Conservation (phyloP, 352 stramenopile genomes). For the Phytopythium litorale region DNA sequence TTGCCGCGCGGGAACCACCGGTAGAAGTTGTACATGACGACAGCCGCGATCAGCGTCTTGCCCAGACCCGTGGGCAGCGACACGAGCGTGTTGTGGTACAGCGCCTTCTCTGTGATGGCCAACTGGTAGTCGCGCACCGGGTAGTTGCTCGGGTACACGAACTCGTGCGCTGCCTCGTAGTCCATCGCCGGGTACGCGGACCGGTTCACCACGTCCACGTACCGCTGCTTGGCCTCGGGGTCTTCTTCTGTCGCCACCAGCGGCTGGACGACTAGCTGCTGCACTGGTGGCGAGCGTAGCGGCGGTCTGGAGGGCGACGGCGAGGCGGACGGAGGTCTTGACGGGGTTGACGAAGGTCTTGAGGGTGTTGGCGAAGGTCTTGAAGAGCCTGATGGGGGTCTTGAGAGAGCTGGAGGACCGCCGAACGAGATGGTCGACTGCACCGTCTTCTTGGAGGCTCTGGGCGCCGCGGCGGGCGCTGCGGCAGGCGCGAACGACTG, state of each 20-base stretch:
- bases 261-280: slow-evolving; percentile 8
- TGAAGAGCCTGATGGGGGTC: too few relatives aligned
- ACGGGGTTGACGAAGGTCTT: neutral
- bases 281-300: neutral
- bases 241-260: slow-evolving; percentile 46
- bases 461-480: neutral
- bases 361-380: neutral
- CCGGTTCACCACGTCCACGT: slow-evolving; percentile 37
- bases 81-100: slow-evolving; percentile 98
- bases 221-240: slow-evolving; percentile 44
- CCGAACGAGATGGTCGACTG: slow-evolving; percentile 67
- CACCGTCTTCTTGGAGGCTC: slow-evolving; percentile 33
- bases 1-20: slow-evolving; percentile 95
- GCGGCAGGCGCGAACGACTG: slow-evolving; percentile 16
- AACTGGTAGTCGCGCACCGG: slow-evolving; percentile 94
- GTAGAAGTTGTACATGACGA: slow-evolving; percentile 99
- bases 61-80: slow-evolving; percentile 97
- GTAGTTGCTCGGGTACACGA: slow-evolving; percentile 91
- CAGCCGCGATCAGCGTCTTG: slow-evolving; percentile 99
- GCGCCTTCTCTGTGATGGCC: slow-evolving; percentile 88
- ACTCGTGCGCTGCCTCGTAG: slow-evolving; percentile 51
- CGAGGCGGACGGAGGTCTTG: too few relatives aligned
- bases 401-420: slow-evolving; percentile 1
- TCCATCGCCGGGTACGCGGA: slow-evolving; percentile 53
- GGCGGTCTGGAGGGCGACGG: neutral